phyloP scores from a whole-genome alignment of 129 eudicot genomes.

The Escallonia rubra region DNA sequence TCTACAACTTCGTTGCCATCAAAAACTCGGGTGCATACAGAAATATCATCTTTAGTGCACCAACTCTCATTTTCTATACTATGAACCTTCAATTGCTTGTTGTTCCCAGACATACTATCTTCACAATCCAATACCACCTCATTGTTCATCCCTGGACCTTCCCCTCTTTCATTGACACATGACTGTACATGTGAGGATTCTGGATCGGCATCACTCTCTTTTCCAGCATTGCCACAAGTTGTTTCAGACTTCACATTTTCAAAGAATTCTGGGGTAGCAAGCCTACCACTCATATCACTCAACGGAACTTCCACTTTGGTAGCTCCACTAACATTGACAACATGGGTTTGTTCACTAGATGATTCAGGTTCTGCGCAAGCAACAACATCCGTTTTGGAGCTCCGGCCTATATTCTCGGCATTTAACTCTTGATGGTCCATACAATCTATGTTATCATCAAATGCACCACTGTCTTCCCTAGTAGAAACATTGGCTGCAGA shows the following conservation, averaged over 20 bases:
- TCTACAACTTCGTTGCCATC: neutral
- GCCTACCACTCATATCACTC: neutral
- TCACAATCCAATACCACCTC: neutral
- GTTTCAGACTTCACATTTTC: neutral
- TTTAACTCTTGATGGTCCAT: neutral
- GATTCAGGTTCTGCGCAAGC: constrained; percentile 6
- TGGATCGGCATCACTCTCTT: too few relatives aligned
- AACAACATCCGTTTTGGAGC: neutral
- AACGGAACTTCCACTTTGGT: neutral
- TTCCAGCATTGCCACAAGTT: neutral
- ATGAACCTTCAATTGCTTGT: neutral
- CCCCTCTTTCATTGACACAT: neutral
- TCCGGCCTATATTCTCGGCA: neutral
- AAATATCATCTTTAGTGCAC: too few relatives aligned
- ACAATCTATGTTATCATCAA: neutral
- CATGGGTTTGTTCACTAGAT: constrained; percentile 7
- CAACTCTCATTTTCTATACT: neutral
- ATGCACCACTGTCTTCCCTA: neutral
- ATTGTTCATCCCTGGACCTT: neutral
- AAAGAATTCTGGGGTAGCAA: neutral
- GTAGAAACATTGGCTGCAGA: too few relatives aligned
- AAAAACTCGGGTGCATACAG: too few relatives aligned
- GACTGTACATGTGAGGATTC: too few relatives aligned
- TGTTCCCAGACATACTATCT: neutral
- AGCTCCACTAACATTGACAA: neutral